Conservation (phyloP, 2,329 filamentous ascomycete species). For the Xylariaceae sp. region DNA sequence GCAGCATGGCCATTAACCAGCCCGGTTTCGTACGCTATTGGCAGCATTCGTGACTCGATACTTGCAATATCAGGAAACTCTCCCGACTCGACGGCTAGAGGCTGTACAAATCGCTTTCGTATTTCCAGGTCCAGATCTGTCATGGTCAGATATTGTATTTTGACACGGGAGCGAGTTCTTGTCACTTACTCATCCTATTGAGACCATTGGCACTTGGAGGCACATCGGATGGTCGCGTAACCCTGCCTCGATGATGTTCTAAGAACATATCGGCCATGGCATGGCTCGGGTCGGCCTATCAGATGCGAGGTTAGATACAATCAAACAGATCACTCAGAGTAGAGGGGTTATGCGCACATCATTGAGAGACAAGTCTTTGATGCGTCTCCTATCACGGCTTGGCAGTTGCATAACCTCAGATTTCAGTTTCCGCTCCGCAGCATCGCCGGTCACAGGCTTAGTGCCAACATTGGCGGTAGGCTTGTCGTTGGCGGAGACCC, state of each 20-base stretch:
- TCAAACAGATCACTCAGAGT: background rate
- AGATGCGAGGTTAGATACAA: conserved; percentile 31
- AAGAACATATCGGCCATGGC: conserved; percentile 58
- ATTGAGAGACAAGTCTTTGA: conserved; percentile 68
- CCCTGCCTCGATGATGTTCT: conserved; percentile 55
- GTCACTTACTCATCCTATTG: conserved; percentile 79
- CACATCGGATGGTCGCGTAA: conserved; percentile 60
- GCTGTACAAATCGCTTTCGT: conserved; percentile 67
- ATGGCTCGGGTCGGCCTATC: conserved; percentile 61
- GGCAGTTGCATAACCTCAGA: conserved; percentile 74
- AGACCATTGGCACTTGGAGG: conserved; percentile 74
- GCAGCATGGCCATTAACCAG: conserved; percentile 62
- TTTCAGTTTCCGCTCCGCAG: conserved; percentile 68
- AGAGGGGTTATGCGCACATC: conserved; percentile 54
- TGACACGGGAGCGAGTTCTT: conserved; percentile 28
- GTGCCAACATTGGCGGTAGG: conserved; percentile 60
- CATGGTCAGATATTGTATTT: conserved; percentile 10
- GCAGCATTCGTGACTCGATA: conserved; percentile 69
- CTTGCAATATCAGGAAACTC: conserved; percentile 71
- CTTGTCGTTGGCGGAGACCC: conserved; percentile 76
- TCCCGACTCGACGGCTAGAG: conserved; percentile 69
- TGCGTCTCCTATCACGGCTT: conserved; percentile 67
- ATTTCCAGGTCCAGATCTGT: conserved; percentile 71
- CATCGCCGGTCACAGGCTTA: conserved; percentile 69
- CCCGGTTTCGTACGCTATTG: conserved; percentile 71